Conservation (phyloP, 331 rosid species). For the Quercus tomentella region DNA sequence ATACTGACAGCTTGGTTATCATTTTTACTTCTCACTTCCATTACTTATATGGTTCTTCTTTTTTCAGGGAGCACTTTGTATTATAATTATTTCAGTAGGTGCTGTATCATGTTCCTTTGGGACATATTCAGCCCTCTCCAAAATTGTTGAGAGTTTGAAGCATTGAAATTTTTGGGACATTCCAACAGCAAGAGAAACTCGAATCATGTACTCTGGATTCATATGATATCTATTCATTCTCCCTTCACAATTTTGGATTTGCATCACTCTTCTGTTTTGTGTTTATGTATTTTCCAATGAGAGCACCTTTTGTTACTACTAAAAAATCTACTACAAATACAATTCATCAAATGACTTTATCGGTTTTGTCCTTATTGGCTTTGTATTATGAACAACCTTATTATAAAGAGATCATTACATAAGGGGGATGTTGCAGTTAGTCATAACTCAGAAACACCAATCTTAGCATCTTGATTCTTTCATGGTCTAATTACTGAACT, state of each 20-base stretch:
- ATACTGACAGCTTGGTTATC: not conserved
- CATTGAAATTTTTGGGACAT: conserved; percentile 33
- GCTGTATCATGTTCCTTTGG: conserved; percentile 52
- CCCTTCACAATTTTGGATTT: conserved; percentile 18
- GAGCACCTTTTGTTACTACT: not conserved
- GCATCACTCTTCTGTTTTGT: not conserved
- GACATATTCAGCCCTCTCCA: conserved; percentile 62
- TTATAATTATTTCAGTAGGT: conserved; percentile 53
- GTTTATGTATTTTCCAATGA: not conserved
- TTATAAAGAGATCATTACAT: too few relatives aligned
- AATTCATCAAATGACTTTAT: not conserved
- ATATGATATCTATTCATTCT: conserved; percentile 5
- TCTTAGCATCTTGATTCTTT: too few relatives aligned
- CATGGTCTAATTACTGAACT: too few relatives aligned
- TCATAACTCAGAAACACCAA: too few relatives aligned
- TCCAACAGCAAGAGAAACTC: not conserved
- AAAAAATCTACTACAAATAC: not conserved
- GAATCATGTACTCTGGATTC: not conserved
- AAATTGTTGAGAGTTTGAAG: conserved; percentile 56
- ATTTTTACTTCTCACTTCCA: not conserved
- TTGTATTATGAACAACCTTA: too few relatives aligned
- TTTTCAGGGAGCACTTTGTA: conserved; percentile 57
- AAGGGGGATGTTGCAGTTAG: too few relatives aligned
- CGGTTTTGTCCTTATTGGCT: too few relatives aligned
- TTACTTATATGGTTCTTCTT: not conserved